These are phyloP conservation scores for Liquidambar formosana DNA, from an alignment of 164 flowering plant genomes.

Conservation along the genomic window DNA sequence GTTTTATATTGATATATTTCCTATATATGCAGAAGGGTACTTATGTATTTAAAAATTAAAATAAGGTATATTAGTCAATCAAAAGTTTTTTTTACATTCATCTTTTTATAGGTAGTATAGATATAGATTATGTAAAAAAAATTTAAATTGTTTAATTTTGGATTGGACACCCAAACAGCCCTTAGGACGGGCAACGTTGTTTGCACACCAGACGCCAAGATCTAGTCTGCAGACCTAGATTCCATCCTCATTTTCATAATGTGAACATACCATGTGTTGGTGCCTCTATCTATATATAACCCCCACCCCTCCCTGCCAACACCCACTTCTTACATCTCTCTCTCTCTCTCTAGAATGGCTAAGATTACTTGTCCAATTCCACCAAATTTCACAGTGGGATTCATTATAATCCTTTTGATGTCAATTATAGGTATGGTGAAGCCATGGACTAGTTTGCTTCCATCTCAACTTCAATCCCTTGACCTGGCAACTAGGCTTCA, in stretches of 20 bases:
- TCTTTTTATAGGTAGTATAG: too few species aligned
- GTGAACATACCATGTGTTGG: too few species aligned
- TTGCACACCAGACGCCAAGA: slow-evolving; percentile 10
- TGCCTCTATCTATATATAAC: slow-evolving; percentile 11
- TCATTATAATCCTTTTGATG: slow-evolving; percentile 28
- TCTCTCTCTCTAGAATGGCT: slow-evolving; percentile 22
- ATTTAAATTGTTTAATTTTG: too few species aligned
- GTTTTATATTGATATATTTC: too few species aligned
- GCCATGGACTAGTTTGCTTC: slow-evolving; percentile 29
- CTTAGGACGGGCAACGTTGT: too few species aligned
- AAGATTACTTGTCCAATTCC: slow-evolving; percentile 7
- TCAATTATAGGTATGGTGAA: slow-evolving; percentile 29
- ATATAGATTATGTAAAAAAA: too few species aligned
- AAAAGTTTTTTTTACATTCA: too few species aligned
- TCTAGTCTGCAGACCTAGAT: slow-evolving; percentile 29
- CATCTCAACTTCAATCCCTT: slow-evolving; percentile 25
- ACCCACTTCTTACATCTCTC: background rate
- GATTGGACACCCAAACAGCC: too few species aligned
- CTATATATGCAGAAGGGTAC: too few species aligned
- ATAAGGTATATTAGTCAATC: too few species aligned
- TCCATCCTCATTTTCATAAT: slow-evolving; percentile 26
- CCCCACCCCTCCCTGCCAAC: background rate
- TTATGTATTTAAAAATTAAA: too few species aligned
- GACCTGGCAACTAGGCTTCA: slow-evolving; percentile 36
- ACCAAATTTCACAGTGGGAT: slow-evolving; percentile 17